These are phyloP conservation scores for Apiospora arundinis DNA, from an alignment of 2,329 filamentous ascomycete species.

Conservation along the genomic window DNA sequence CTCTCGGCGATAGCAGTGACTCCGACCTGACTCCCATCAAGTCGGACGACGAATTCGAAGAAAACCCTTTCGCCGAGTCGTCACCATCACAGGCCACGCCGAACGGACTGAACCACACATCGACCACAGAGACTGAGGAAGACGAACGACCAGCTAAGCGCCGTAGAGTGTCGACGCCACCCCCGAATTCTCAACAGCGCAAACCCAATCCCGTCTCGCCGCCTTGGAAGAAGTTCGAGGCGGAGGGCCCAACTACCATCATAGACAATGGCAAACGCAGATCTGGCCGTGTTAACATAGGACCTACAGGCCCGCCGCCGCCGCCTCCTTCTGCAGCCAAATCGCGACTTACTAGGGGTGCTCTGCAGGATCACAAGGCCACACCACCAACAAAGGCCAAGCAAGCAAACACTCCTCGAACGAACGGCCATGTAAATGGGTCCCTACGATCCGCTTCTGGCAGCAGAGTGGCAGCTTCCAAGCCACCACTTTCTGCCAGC, in stretches of 20 bases:
- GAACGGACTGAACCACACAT: conserved; percentile 23
- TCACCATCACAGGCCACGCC: conserved; percentile 27
- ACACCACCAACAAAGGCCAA: conserved; percentile 34
- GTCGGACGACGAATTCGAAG: conserved; percentile 31
- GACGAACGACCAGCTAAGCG: conserved; percentile 66
- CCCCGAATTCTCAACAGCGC: conserved; percentile 37
- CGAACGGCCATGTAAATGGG: conserved; percentile 39
- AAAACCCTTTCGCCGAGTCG: conserved; percentile 29
- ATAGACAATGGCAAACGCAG: conserved; percentile 74
- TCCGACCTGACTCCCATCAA: conserved; percentile 28
- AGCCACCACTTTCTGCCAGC: conserved; percentile 29
- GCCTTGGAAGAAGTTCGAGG: conserved; percentile 88
- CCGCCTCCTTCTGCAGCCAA: conserved; percentile 57
- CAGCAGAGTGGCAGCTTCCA: conserved; percentile 27
- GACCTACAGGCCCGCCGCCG: conserved; percentile 59
- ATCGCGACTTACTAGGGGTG: conserved; percentile 59
- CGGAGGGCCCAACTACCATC: conserved; percentile 88
- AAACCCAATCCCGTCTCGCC: conserved; percentile 70
- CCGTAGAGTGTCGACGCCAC: conserved; percentile 61
- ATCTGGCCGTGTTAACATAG: conserved; percentile 67
- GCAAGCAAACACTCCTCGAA: conserved; percentile 34
- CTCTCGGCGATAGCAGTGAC: conserved; percentile 20
- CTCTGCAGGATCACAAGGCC: conserved; percentile 46
- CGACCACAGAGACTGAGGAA: conserved; percentile 35
- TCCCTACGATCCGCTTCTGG: conserved; percentile 36